phyloP scores from a whole-genome alignment of 805 yeast species.

The Metschnikowia corniflorae region DNA sequence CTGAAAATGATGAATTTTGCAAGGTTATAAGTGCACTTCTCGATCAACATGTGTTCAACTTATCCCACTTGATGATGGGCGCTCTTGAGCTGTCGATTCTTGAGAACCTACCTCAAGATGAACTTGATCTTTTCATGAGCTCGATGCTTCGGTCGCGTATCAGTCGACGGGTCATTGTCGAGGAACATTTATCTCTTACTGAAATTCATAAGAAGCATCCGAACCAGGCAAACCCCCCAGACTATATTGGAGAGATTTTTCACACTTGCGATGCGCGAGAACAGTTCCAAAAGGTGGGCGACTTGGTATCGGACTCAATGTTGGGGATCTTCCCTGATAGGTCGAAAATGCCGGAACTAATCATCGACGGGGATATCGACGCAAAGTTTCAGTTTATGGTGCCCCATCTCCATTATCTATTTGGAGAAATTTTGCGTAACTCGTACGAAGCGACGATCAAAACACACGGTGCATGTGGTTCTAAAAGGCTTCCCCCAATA shows the following conservation, averaged over 20 bases:
- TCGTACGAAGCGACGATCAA: constrained; percentile 77
- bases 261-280: constrained; percentile 72
- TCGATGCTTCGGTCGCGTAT: constrained; percentile 80
- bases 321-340: constrained; percentile 48
- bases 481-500: constrained; percentile 62
- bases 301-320: constrained; percentile 48
- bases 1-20: constrained; percentile 76
- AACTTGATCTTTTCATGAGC: constrained; percentile 72
- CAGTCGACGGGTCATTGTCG: constrained; percentile 84
- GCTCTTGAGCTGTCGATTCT: constrained; percentile 75
- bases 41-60: constrained; percentile 74
- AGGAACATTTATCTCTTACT: constrained; percentile 83
- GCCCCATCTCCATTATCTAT: constrained; percentile 78
- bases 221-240: constrained; percentile 46
- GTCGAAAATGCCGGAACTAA: constrained; percentile 65
- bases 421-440: constrained; percentile 86
- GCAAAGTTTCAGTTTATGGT: constrained; percentile 77
- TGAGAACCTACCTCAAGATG: constrained; percentile 51
- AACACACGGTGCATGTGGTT: constrained; percentile 27
- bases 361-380: constrained; percentile 68
- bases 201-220: constrained; percentile 53
- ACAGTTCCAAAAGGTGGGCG: constrained; percentile 55
- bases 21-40: constrained; percentile 57
- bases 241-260: constrained; percentile 74
- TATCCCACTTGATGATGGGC: constrained; percentile 92